Percentiles rank a stretch among this genome's conserved stretches.
Conservation (phyloP, 2,329 filamentous ascomycete genomes). For the Fusarium bulbicola region DNA sequence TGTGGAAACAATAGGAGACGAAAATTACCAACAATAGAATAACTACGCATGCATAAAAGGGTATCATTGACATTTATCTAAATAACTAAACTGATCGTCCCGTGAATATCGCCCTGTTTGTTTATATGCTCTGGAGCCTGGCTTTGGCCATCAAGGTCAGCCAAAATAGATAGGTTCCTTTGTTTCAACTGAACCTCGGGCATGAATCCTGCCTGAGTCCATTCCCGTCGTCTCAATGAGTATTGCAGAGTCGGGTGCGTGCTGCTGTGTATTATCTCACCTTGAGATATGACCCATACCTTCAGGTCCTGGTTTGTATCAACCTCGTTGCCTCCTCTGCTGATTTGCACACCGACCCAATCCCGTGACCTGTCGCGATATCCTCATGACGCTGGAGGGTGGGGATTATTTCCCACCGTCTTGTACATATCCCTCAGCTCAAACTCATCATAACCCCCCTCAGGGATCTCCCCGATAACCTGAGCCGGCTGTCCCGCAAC, state of each 20-base stretch:
- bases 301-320: too few species aligned
- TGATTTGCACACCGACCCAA: not conserved
- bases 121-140: not conserved
- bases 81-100: not conserved
- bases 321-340: not conserved
- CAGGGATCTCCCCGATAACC: slow-evolving; percentile 82
- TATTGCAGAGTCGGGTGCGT: not conserved
- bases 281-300: not conserved
- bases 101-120: not conserved
- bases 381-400: slow-evolving; percentile 43
- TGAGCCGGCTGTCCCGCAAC: slow-evolving; percentile 85
- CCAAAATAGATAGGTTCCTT: not conserved
- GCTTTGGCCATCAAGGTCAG: not conserved
- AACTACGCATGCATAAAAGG: slow-evolving; percentile 17
- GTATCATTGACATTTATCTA: slow-evolving; percentile 32
- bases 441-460: slow-evolving; percentile 72
- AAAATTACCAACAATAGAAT: not conserved
- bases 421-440: slow-evolving; percentile 72
- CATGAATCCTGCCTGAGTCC: not conserved
- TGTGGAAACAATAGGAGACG: not conserved
- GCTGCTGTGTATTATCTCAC: not conserved
- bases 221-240: not conserved
- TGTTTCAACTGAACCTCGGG: not conserved
- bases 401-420: slow-evolving; percentile 67
- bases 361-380: not conserved